A percentile compares a stretch with the other conserved stretches of the same genome.
These are phyloP conservation scores for Phlebopus sp. DNA, from an alignment of 1,284 basidiomycete species.

Conservation along the genomic window DNA sequence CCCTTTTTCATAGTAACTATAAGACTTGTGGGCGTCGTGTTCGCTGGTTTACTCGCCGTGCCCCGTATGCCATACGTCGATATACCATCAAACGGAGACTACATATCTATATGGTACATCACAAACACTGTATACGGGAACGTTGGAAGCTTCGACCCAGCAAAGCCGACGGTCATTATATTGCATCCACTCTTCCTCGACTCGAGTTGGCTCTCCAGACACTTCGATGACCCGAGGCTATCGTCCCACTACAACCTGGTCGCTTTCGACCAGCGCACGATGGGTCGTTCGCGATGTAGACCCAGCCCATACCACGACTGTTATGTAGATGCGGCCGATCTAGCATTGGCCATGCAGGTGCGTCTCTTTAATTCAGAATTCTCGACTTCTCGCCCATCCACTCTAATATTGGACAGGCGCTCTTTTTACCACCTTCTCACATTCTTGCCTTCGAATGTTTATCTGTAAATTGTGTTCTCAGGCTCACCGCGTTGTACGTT, in stretches of 20 bases:
- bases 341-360: conserved; percentile 64
- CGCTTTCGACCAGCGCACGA: conserved; percentile 67
- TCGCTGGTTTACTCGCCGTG: conserved; percentile 3
- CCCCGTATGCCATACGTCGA: conserved; percentile 67
- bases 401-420: conserved; percentile 38
- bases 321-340: conserved; percentile 74
- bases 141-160: conserved; percentile 62
- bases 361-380: conserved; percentile 19
- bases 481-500: conserved; percentile 59
- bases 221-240: conserved; percentile 66
- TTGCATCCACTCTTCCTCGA: conserved; percentile 68
- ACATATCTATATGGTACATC: conserved; percentile 66
- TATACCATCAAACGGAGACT: conserved; percentile 59
- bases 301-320: conserved; percentile 59
- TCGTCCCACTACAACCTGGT: conserved; percentile 60
- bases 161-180: conserved; percentile 62
- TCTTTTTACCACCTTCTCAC: conserved; percentile 65
- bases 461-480: conserved; percentile 51
- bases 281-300: conserved; percentile 57
- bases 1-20: conserved; percentile 16
- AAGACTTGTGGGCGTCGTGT: conserved; percentile 9
- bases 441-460: conserved; percentile 62
- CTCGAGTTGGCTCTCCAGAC: conserved; percentile 62
- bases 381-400: not conserved
- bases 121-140: conserved; percentile 55